Evolutionary conservation across 73 alveolate genomes (phyloP), one percentile per base, ranked within the genome.

Genomic region (Blepharisma stoltei): DNA sequence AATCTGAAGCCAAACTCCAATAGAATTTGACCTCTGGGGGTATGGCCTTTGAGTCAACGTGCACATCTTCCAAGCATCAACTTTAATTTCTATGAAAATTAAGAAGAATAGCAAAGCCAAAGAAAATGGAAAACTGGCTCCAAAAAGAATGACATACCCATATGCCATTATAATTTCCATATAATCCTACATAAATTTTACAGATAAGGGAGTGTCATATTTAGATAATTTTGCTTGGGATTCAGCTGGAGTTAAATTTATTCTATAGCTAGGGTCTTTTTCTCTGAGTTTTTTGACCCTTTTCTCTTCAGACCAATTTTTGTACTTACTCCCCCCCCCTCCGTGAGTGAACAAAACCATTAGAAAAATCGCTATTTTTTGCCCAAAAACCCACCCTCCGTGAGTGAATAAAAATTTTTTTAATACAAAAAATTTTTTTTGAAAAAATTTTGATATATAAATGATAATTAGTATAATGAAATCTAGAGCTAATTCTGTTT

Each of bases 41-140:
- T 69, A 18, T 7, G 79, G 79, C 3, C 79, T 25, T n/a, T 43
- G 25, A 1, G 41, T 43, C 75, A 69, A 3, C 1, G 11, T 37
- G n/a, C 55, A 38, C 14, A 69, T 18, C 60, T 69, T 69, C 55
- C 65, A 69, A 23, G 79, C 81, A 6, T 69, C 79, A 44, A 69
- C 60, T 14, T 43, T 25, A 38, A 69, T 69, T 69, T 69, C 79
- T n/a, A 23, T 1, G 9, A 38, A 9, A 44, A 69, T 46, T 43
- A 9, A 47, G 14, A 69, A n/a, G 14, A 69, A 69, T 1, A 21
- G 54, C 14, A 69, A 69, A 69, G 38, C 43, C 18, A 53, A n/a
- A 5, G 45, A 9, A 1, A 69, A 69, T 1, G 79, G 55, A 69
- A 69, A 69, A 37, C 71, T 14, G 14, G 79, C 20, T 11, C 67